These are phyloP conservation scores for Aechmea fasciata DNA, from an alignment of 176 grass and related monocot species.

Conservation along the genomic window DNA sequence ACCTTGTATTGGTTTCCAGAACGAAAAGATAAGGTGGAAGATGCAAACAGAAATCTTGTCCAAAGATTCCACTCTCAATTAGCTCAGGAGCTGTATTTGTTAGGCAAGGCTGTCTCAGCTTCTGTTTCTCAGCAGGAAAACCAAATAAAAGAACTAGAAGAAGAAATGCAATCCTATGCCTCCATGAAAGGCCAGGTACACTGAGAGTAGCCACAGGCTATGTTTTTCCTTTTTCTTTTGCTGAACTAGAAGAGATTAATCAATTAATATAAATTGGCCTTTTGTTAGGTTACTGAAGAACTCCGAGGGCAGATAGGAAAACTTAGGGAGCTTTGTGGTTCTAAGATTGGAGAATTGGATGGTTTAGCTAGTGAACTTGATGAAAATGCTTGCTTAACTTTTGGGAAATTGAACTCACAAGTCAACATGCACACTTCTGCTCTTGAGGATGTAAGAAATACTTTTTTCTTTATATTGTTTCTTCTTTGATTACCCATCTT, in stretches of 20 bases:
- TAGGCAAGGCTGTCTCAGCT: slow-evolving; percentile 53
- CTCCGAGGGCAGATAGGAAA: slow-evolving; percentile 42
- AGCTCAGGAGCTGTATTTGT: slow-evolving; percentile 43
- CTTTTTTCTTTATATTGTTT: neutral
- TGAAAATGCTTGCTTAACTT: slow-evolving; percentile 32
- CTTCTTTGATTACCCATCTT: neutral
- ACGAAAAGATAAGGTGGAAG: slow-evolving; percentile 57
- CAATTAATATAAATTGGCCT: slow-evolving; percentile 7
- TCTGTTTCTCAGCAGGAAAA: slow-evolving; percentile 58
- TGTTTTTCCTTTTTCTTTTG: neutral
- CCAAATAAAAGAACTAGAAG: slow-evolving; percentile 61
- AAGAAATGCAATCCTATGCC: slow-evolving; percentile 46
- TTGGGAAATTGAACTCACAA: slow-evolving; percentile 50
- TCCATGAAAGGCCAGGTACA: slow-evolving; percentile 55
- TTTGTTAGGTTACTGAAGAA: slow-evolving; percentile 44
- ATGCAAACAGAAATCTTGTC: slow-evolving; percentile 59
- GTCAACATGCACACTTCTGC: slow-evolving; percentile 40
- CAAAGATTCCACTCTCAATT: slow-evolving; percentile 54
- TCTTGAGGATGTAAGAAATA: slow-evolving; percentile 62
- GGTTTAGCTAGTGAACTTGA: slow-evolving; percentile 44
- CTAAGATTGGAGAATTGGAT: slow-evolving; percentile 37
- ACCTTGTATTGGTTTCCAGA: slow-evolving; percentile 41
- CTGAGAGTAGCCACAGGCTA: too few species aligned
- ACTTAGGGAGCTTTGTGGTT: slow-evolving; percentile 39
- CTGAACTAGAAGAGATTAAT: neutral